These are phyloP conservation scores for Parascedosporium putredinis DNA, from an alignment of 2,329 filamentous ascomycete species.

Conservation along the genomic window DNA sequence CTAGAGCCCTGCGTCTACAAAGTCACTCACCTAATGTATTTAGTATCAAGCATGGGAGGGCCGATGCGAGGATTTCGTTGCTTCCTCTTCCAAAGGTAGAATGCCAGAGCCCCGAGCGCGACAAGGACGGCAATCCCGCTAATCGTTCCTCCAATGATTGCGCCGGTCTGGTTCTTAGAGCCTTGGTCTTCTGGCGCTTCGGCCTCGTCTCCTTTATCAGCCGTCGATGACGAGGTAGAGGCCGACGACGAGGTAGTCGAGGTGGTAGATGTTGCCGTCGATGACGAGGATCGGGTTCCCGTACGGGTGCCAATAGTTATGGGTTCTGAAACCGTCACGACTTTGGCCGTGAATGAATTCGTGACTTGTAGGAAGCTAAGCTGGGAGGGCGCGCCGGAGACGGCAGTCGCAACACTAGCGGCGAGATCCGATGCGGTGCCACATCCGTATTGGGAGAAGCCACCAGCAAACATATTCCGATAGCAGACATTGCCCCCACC, in stretches of 20 bases:
- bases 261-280: constrained; percentile 4
- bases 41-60: constrained; percentile 27
- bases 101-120: constrained; percentile 27
- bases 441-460: constrained; percentile 47
- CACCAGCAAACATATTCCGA: constrained; percentile 43
- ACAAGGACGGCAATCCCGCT: constrained; percentile 38
- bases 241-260: neutral
- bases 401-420: constrained; percentile 36
- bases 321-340: constrained; percentile 27
- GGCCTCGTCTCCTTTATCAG: constrained; percentile 9
- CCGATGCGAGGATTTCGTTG: constrained; percentile 30
- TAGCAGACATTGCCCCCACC: constrained; percentile 41
- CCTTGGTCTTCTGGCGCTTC: constrained; percentile 19
- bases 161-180: constrained; percentile 27
- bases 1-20: neutral
- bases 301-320: constrained; percentile 24
- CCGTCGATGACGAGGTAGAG: constrained; percentile 7
- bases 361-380: constrained; percentile 23
- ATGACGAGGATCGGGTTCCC: neutral
- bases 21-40: constrained; percentile 29
- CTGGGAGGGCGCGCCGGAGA: constrained; percentile 28
- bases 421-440: constrained; percentile 37
- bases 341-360: constrained; percentile 28
- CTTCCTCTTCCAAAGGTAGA: constrained; percentile 34
- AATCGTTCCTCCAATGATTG: constrained; percentile 44